Evolutionary conservation across 2,329 filamentous ascomycete species (phyloP), one percentile per base, ranked within the genome.

Genomic region (Cylindrodendrum hubeiense): DNA sequence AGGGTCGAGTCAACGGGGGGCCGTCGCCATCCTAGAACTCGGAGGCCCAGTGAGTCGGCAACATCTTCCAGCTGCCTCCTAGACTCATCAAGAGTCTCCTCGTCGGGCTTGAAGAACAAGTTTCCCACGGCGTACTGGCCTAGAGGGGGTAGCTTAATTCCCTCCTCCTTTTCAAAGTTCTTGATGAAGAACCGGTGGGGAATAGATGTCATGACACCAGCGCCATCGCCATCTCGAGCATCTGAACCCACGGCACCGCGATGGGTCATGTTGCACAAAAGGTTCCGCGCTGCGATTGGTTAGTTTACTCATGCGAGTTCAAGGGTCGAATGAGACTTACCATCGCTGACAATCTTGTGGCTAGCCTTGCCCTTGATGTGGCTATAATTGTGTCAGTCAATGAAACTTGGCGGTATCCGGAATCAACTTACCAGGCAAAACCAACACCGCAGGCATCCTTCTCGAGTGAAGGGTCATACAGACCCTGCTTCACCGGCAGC

Each of bases 181-280:
- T 98, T 99, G 79, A 97, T 86, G 81, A 99, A 98, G 86, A 99
- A 98, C 82, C 91, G 94, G 86, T 98, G 95, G 65, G 96, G 96
- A 76, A 99, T 97, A 66, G 95, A 98, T 72, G 95, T 98, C 96
- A 99, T 99, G 78, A 98, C 95, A 89, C 96, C 96, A 76, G 96
- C 96, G 80, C 96, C 96, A 80, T 99, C 96, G 79, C 96, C 96
- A 80, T 99, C 96, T 86, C 96, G 92, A 78, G 94, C 94, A 86
- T 99, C 96, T 66, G 96, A 98, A 74, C 96, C 96, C 75, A 98
- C 95, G 70, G 96, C 96, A 86, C 96, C 96, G 80, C 96, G 92
- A 86, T 99, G 96, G 87, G 96, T 98, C 96, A 99, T 99, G 88
- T 99, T 98, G 88, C 96, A 99, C 69, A 99, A 90, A 67, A 99